These are phyloP conservation scores for Termitomyces sp. DNA, from an alignment of 768 basidiomycete species.

Conservation along the genomic window DNA sequence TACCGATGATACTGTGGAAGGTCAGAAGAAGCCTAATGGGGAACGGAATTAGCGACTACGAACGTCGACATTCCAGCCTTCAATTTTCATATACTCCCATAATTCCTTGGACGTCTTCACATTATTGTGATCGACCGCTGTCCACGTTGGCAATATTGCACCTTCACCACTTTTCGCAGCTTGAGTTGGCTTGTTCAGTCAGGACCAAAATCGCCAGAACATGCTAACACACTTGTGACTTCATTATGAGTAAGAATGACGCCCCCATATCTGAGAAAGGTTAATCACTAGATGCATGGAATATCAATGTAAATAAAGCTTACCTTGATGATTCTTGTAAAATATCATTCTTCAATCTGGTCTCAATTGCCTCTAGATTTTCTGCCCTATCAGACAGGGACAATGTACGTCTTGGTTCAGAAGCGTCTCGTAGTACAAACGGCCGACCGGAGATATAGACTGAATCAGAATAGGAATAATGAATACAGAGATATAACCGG, in stretches of 20 bases:
- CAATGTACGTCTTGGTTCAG: constrained; percentile 75
- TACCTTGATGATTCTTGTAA: constrained; percentile 76
- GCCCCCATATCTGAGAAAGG: constrained; percentile 66
- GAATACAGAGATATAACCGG: not conserved
- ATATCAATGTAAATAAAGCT: not conserved
- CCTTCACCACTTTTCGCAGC: constrained; percentile 65
- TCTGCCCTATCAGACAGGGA: constrained; percentile 88
- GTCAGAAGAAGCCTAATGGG: constrained; percentile 3
- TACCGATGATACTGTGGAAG: constrained; percentile 70
- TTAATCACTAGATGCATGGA: constrained; percentile 1
- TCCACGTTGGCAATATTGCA: constrained; percentile 90
- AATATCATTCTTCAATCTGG: constrained; percentile 86
- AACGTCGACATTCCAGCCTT: constrained; percentile 93
- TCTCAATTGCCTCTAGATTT: constrained; percentile 91
- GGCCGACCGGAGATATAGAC: constrained; percentile 89
- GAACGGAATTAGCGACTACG: constrained; percentile 18
- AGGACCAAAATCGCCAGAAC: not conserved
- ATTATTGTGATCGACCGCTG: constrained; percentile 63
- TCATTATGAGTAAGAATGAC: constrained; percentile 93
- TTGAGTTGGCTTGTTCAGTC: constrained; percentile 13
- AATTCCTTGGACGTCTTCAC: constrained; percentile 88
- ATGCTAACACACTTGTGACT: constrained; percentile 46
- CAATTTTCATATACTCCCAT: constrained; percentile 69
- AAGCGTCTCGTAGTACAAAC: constrained; percentile 86
- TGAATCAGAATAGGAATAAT: constrained; percentile 21